These are phyloP conservation scores for Lactuca saligna DNA, from an alignment of 129 eudicot genomes.

Conservation along the genomic window DNA sequence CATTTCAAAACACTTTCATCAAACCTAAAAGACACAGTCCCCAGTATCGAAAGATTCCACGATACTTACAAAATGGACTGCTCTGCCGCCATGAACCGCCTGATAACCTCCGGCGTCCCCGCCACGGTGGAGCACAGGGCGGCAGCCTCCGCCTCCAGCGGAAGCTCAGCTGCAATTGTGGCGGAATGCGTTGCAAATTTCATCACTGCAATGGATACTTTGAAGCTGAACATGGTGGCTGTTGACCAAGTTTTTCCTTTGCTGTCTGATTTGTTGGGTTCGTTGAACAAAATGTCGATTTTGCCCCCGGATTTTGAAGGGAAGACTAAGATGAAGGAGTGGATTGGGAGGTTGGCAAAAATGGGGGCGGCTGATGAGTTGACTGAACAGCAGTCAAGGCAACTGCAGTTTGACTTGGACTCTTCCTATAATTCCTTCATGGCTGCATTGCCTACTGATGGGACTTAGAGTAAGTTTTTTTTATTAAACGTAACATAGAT, in stretches of 20 bases:
- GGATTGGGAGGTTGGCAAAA: neutral
- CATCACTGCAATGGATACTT: slow-evolving; percentile 83
- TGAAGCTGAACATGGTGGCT: slow-evolving; percentile 85
- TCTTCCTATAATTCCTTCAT: neutral
- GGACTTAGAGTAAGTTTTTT: neutral
- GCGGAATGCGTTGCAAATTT: slow-evolving; percentile 92
- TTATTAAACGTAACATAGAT: no score
- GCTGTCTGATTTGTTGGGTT: slow-evolving; percentile 65
- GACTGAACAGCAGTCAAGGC: slow-evolving; percentile 91
- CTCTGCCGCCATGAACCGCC: slow-evolving; percentile 73
- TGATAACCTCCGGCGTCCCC: slow-evolving; percentile 77
- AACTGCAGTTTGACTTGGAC: slow-evolving; percentile 60
- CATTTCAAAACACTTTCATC: slow-evolving; percentile 80
- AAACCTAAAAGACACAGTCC: slow-evolving; percentile 67
- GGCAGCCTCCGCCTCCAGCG: slow-evolving; percentile 54
- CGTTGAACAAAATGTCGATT: slow-evolving; percentile 68
- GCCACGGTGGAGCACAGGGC: slow-evolving; percentile 95
- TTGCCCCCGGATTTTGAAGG: slow-evolving; percentile 73
- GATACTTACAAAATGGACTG: slow-evolving; percentile 85
- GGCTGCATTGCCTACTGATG: neutral
- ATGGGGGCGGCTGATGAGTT: slow-evolving; percentile 32
- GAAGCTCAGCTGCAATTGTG: slow-evolving; percentile 66
- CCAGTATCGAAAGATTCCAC: slow-evolving; percentile 73
- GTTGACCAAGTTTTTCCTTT: slow-evolving; percentile 91
- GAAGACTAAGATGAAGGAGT: neutral